Evolutionary conservation across 768 basidiomycete species (phyloP), one percentile per base, ranked within the genome.

Genomic region (Lyophyllum atratum): DNA sequence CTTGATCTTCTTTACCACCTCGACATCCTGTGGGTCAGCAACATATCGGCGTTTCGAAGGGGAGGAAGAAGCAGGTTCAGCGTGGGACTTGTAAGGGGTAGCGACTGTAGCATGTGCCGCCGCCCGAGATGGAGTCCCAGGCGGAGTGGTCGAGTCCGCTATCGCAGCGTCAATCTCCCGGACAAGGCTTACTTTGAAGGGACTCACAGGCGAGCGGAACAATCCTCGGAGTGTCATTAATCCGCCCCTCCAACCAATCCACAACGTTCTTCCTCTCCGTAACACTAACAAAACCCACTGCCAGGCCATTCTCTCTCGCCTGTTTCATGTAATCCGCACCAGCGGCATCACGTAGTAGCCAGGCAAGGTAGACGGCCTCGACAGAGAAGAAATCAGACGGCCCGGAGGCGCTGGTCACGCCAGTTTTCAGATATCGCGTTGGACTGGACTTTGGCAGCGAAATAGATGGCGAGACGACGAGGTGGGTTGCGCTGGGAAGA

Each of bases 321-420:
- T 90, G 87, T 67, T 87, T 89, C 84, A 96, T 86, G 74, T 98
- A 98, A 61, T 95, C 93, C 15, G 89, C 90, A 28, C 86, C 85
- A 0, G 85, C 78, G 0, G 85, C 83, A 68, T 92, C 90, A 45
- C 84, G 78, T 29, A 89, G 78, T 3, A 86, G 74, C 90, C 89
- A 98, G 26, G 90, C 88, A n/a, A 95, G 78, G 63, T 91, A 89
- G 9, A 98, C 77, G 1, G 93, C 89, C 51, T 91, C 90, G 14
- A 95, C 72, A 10, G 90, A 81, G 71, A 90, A 93, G 61, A 89
- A 89, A 47, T 91, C 88, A n/a, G 76, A 63, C 0, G 81, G 78
- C 34, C 78, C 75, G 12, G 73, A 70, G 54, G 72, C 72, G 46
- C 72, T 70, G 10, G 76, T 70, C 11, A 78, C 70, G 31, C 77